Percentiles rank a stretch among this genome's conserved stretches.
These are phyloP conservation scores for Russula compacta DNA, from an alignment of 768 basidiomycete species.

Conservation along the genomic window DNA sequence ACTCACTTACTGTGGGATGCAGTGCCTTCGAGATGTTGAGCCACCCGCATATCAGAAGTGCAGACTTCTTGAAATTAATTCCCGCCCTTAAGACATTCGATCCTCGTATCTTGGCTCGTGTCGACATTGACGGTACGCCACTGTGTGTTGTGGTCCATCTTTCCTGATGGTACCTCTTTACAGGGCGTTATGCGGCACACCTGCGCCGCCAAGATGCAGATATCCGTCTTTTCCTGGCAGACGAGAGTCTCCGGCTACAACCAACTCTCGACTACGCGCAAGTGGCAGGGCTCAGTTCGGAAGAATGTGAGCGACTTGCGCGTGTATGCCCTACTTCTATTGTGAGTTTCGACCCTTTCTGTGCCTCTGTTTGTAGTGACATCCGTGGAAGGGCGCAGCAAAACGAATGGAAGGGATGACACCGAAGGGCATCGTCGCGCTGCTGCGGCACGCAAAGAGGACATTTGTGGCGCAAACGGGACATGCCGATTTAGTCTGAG, in stretches of 20 bases:
- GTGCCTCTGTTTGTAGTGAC: background rate
- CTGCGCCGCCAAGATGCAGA: conserved; percentile 69
- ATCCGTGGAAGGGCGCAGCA: conserved; percentile 62
- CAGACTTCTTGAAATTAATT: conserved; percentile 34
- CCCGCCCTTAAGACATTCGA: conserved; percentile 46
- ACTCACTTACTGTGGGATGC: background rate
- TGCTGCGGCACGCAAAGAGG: conserved; percentile 55
- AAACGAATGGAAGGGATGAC: conserved; percentile 94
- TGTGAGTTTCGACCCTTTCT: conserved; percentile 30
- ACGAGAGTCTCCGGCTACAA: conserved; percentile 65
- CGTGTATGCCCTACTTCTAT: conserved; percentile 59
- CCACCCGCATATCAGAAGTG: conserved; percentile 42
- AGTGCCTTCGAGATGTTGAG: conserved; percentile 74
- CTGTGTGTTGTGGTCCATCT: background rate
- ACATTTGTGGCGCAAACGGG: conserved; percentile 20
- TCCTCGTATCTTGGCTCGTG: conserved; percentile 44
- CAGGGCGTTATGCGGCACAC: conserved; percentile 56
- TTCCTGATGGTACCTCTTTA: background rate
- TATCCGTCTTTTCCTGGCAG: conserved; percentile 60
- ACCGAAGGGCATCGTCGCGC: conserved; percentile 57
- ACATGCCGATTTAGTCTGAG: background rate
- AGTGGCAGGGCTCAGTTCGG: conserved; percentile 64
- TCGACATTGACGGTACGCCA: conserved; percentile 60
- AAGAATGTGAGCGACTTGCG: conserved; percentile 59
- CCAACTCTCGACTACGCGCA: conserved; percentile 58